Evolutionary conservation across 305 asterid species (phyloP).

Genomic region (Fraxinus greggii): DNA sequence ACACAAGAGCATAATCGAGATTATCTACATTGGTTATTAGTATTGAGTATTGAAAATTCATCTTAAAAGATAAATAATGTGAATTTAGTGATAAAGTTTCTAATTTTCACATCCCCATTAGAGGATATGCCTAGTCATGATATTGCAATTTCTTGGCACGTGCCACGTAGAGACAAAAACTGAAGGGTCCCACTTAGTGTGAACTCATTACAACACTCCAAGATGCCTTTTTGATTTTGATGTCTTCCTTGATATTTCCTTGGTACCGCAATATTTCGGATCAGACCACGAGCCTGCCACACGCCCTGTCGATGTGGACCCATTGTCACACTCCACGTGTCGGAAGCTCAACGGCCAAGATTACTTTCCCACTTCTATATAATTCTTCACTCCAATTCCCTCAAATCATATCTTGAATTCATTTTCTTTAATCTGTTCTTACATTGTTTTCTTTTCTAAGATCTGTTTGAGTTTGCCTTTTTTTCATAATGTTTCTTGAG

Average conservation of each 20-base stretch:
- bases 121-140: neutral
- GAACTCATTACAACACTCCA: constrained; percentile 24
- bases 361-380: constrained; percentile 32
- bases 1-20: neutral
- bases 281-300: constrained; percentile 61
- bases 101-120: neutral
- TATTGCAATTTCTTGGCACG: neutral
- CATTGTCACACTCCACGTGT: constrained; percentile 41
- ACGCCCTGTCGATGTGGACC: constrained; percentile 57
- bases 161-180: neutral
- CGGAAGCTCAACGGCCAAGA: constrained; percentile 25
- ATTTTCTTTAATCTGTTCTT: constrained; percentile 1
- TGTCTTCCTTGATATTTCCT: constrained; percentile 20
- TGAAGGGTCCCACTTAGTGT: constrained; percentile 30
- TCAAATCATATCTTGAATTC: neutral
- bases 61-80: neutral
- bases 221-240: constrained; percentile 30
- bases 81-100: neutral
- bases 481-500: constrained; percentile 42
- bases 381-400: constrained; percentile 19
- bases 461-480: constrained; percentile 1
- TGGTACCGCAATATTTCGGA: constrained; percentile 37
- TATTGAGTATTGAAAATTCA: neutral
- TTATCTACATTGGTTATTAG: neutral
- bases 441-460: neutral